A percentile compares a stretch with the other conserved stretches of the same genome.
These are phyloP conservation scores for Rutstroemia sp. DNA, from an alignment of 2,329 filamentous ascomycete species.

Conservation along the genomic window DNA sequence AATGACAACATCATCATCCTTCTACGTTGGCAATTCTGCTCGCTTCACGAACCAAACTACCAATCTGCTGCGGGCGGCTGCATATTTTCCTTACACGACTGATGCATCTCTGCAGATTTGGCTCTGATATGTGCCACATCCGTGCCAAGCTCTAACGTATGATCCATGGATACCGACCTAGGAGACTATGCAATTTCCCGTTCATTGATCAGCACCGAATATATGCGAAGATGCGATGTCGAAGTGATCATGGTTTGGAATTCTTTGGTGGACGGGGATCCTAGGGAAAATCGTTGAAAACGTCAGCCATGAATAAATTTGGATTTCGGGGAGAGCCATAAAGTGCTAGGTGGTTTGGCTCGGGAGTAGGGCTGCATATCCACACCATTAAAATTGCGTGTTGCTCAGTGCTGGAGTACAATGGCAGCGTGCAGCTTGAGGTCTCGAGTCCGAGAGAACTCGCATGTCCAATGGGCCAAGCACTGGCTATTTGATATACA, in stretches of 20 bases:
- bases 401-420: conserved; percentile 1
- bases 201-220: not conserved
- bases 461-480: conserved; percentile 1
- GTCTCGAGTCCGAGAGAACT: conserved; percentile 3
- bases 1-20: not conserved
- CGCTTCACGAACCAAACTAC: not conserved
- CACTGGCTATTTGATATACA: conserved; percentile 9
- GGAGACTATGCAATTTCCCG: conserved; percentile 6
- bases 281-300: not conserved
- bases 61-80: not conserved
- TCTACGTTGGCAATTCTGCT: conserved; percentile 1
- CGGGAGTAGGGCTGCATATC: conserved; percentile 7
- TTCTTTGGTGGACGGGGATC: not conserved
- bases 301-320: not conserved
- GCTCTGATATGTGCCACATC: conserved; percentile 7
- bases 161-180: conserved; percentile 5
- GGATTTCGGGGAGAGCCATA: not conserved
- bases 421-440: conserved; percentile 8
- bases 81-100: conserved; percentile 6
- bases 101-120: conserved; percentile 6
- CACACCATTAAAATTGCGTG: conserved; percentile 2
- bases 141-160: conserved; percentile 10
- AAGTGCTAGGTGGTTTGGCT: not conserved
- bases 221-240: not conserved
- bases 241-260: not conserved